Conservation (phyloP, 2,329 filamentous ascomycete species). For the Curvularia eragrostidis region DNA sequence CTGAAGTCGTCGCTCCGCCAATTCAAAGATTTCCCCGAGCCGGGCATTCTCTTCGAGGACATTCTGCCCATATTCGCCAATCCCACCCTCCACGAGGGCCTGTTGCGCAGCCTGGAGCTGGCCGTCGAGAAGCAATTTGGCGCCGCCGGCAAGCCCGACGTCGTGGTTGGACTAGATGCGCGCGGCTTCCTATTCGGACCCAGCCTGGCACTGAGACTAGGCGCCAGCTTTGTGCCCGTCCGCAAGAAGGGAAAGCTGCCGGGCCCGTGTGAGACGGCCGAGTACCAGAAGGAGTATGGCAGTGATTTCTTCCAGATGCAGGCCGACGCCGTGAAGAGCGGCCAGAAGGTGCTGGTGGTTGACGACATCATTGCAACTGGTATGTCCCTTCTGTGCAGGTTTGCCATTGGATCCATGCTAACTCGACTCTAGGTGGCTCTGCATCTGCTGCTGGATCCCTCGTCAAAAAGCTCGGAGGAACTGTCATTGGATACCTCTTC, state of each 20-base stretch:
- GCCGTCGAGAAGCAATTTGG: constrained; percentile 72
- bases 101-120: constrained; percentile 85
- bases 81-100: constrained; percentile 72
- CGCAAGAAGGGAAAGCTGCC: constrained; percentile 96
- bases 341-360: constrained; percentile 89
- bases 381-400: constrained; percentile 56
- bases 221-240: constrained; percentile 88
- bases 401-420: constrained; percentile 6
- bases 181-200: constrained; percentile 96
- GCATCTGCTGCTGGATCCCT: constrained; percentile 86
- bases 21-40: constrained; percentile 89
- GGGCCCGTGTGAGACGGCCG: constrained; percentile 82
- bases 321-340: constrained; percentile 78
- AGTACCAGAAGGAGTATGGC: constrained; percentile 95
- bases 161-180: constrained; percentile 91
- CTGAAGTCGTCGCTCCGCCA: constrained; percentile 78
- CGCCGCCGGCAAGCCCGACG: constrained; percentile 69
- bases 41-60: constrained; percentile 95
- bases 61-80: constrained; percentile 95
- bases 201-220: constrained; percentile 80
- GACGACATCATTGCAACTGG: constrained; percentile 99
- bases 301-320: constrained; percentile 97
- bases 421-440: constrained; percentile 73
- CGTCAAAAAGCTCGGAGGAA: constrained; percentile 82
- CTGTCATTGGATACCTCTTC: constrained; percentile 89